Conservation (phyloP, 2,329 filamentous ascomycete species). For the Balansia obtecta region DNA sequence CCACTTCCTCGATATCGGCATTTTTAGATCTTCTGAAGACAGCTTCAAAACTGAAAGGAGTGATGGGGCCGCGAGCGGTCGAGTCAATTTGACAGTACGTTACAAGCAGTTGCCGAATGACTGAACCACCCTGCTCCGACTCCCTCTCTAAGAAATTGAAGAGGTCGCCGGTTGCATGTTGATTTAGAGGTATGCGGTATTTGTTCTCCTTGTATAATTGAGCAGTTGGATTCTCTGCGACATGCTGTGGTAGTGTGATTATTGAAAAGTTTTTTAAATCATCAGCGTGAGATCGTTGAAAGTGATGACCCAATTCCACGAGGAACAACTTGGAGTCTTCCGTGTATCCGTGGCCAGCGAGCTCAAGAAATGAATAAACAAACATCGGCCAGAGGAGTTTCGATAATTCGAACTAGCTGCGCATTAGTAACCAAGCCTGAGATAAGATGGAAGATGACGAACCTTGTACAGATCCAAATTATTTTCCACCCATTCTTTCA, state of each 20-base stretch:
- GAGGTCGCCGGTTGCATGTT: constrained; percentile 68
- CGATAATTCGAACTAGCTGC: constrained; percentile 61
- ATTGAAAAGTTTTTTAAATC: constrained; percentile 66
- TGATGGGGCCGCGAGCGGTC: constrained; percentile 48
- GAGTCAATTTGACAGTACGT: constrained; percentile 45
- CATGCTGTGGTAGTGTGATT: constrained; percentile 65
- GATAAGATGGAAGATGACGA: constrained; percentile 10
- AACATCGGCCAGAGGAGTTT: constrained; percentile 90
- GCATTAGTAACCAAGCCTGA: background rate
- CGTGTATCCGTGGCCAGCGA: constrained; percentile 59
- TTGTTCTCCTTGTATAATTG: constrained; percentile 76
- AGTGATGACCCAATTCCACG: constrained; percentile 50
- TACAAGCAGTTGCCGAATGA: constrained; percentile 63
- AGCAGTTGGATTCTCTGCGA: constrained; percentile 63
- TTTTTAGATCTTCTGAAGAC: constrained; percentile 45
- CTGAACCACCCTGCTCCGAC: constrained; percentile 63
- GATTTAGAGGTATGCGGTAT: constrained; percentile 82
- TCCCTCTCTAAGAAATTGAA: constrained; percentile 87
- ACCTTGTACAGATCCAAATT: constrained; percentile 91
- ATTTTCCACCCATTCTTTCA: constrained; percentile 79
- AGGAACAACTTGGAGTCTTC: constrained; percentile 67
- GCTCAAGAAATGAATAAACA: constrained; percentile 79
- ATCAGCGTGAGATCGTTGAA: constrained; percentile 67
- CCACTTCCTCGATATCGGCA: constrained; percentile 48
- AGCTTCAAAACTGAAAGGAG: constrained; percentile 50